Conservation (phyloP, 768 basidiomycete genomes). For the Hypholoma fasciculare region DNA sequence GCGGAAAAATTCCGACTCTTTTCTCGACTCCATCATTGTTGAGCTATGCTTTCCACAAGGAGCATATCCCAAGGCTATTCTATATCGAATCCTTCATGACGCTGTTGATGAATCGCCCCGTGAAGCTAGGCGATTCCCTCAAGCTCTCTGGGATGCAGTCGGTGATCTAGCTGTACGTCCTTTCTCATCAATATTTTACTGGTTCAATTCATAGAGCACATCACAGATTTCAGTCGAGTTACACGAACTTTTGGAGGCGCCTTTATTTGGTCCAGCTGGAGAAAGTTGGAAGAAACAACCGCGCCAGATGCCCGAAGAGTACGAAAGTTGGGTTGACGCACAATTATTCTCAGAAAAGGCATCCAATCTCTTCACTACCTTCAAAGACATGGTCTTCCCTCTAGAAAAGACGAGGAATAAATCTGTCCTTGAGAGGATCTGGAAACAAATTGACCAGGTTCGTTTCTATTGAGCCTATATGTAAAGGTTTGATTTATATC, state of each 20-base stretch:
- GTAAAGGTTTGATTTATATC: neutral
- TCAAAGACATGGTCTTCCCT: conserved; percentile 59
- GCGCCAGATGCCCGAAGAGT: conserved; percentile 58
- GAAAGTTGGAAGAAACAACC: conserved; percentile 49
- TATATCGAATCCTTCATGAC: conserved; percentile 69
- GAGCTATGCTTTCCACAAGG: conserved; percentile 78
- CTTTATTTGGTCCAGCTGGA: conserved; percentile 58
- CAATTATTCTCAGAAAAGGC: conserved; percentile 62
- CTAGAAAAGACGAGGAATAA: conserved; percentile 54
- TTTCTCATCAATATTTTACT: neutral
- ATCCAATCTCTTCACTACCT: conserved; percentile 46
- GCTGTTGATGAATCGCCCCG: conserved; percentile 71
- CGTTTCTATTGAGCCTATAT: conserved; percentile 15
- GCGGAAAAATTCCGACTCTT: conserved; percentile 68
- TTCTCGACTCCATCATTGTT: conserved; percentile 81
- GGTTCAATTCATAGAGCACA: neutral
- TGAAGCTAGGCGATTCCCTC: conserved; percentile 76
- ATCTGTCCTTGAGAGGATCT: conserved; percentile 56
- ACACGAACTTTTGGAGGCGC: conserved; percentile 61
- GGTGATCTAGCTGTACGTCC: conserved; percentile 73
- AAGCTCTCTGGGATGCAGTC: conserved; percentile 77
- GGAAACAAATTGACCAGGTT: conserved; percentile 64
- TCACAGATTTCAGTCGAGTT: conserved; percentile 63
- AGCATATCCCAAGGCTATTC: conserved; percentile 62
- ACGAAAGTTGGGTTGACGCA: conserved; percentile 69